phyloP scores from a whole-genome alignment of 2,329 filamentous ascomycete genomes.

The Fonsecaea multimorphosa region DNA sequence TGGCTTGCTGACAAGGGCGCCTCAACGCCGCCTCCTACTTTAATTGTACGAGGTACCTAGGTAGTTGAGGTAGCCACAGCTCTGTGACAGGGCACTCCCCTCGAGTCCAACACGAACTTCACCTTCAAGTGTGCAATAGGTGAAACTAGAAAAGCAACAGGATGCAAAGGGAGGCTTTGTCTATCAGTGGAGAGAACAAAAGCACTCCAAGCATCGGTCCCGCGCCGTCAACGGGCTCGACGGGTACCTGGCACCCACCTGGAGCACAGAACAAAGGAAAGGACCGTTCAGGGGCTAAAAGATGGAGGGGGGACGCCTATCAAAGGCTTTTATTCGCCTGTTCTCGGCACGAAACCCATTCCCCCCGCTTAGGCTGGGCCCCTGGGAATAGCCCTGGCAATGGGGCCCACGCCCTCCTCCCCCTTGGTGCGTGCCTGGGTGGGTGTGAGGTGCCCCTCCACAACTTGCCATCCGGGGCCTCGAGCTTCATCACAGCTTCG shows the following conservation, averaged over 20 bases:
- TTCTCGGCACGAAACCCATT: not conserved
- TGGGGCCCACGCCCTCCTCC: not conserved
- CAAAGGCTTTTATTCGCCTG: conserved; percentile 5
- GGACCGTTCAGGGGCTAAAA: conserved; percentile 3
- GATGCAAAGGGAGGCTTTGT: not conserved
- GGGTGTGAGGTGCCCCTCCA: not conserved
- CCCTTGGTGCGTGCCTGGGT: too few species aligned
- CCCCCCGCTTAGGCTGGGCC: not conserved
- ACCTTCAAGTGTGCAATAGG: not conserved
- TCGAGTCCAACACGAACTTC: not conserved
- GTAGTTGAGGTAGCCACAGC: too few species aligned
- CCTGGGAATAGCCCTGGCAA: too few species aligned
- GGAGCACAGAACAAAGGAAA: not conserved
- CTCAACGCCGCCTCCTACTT: too few species aligned
- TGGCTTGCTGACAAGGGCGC: not conserved
- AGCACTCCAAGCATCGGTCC: not conserved
- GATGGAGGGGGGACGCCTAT: not conserved
- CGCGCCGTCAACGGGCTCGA: not conserved
- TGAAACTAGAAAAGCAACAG: not conserved
- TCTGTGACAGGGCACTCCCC: not conserved
- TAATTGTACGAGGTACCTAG: too few species aligned
- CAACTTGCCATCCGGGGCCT: conserved; percentile 1
- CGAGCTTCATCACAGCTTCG: conserved; percentile 1
- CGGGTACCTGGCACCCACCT: too few species aligned
- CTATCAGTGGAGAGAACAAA: not conserved